Base-by-base conservation (phyloP, 2,329 filamentous ascomycete genomes). In the Alternaria gaisen region DNA sequence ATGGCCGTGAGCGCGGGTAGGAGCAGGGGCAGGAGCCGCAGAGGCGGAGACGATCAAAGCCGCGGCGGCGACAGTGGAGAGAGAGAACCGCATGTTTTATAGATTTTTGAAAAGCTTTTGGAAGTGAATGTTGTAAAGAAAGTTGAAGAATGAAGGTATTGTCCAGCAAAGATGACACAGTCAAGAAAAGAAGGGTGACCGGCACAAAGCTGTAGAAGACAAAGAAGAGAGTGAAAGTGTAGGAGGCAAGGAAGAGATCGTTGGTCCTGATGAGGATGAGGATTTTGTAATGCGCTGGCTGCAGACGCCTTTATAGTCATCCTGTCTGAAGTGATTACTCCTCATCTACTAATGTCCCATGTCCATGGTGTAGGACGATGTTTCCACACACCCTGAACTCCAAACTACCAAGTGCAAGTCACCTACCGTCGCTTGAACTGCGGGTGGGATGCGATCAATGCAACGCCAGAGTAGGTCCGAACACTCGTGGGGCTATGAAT, bases 41-140 rank as follows among this genome's bases (percentile, higher is more conserved):
- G 60, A 60, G 48, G 59, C 64, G 18, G 67, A 58, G n/a, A 71
- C 47, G 42, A 73, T 50, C 51, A 68, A 56, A 38, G 67, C 65
- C 47, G 63, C 60, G 10, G 68, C 58, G 43, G 67, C 62, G 41
- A 72, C 56, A 26, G 71, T 71, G 14, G 61, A 61, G 22, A 67
- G 56, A 47, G 66, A 64, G 62, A 72, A 69, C 52, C 64, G 70
- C 71, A 73, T 73, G 30, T 20, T 63, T 61, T 55, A 10, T 62
- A 18, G 32, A 11, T 40, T 30, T 44, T 32, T n/a, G 54, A 34
- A 14, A 42, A 12, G 8, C 4, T 58, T 34, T 42, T 42, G 14
- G 40, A 42, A 42, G 20, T 42, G 40, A 24, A 24, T 24, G 40
- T 42, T 38, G 46, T 16, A 50, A n/a, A 36, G 46, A 50, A 18